These are phyloP conservation scores for Jimgerdemannia flammicorona DNA, from an alignment of 192 early-diverging fungal genomes.

Conservation along the genomic window DNA sequence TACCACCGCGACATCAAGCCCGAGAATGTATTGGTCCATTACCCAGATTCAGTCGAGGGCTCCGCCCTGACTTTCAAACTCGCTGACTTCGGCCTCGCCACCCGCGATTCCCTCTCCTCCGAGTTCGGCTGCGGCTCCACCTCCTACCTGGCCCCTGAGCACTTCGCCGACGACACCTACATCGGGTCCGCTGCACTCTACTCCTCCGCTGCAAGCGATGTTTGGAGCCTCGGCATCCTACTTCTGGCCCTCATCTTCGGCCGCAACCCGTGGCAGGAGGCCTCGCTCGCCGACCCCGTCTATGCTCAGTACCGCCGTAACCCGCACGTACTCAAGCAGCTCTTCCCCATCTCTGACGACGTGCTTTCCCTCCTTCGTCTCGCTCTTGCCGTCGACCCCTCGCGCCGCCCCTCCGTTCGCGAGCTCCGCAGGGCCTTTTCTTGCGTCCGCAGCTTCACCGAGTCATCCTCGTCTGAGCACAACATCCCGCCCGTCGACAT, in stretches of 20 bases:
- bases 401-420: constrained; percentile 31
- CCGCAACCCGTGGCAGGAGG: constrained; percentile 77
- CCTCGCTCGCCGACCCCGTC: constrained; percentile 40
- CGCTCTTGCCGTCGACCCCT: constrained; percentile 41
- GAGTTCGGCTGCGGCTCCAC: constrained; percentile 88
- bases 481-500: constrained; percentile 19
- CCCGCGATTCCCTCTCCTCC: constrained; percentile 61
- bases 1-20: constrained; percentile 95
- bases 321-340: constrained; percentile 42
- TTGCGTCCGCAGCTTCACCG: constrained; percentile 8
- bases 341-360: constrained; percentile 49
- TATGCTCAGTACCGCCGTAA: constrained; percentile 48
- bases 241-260: constrained; percentile 74
- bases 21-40: constrained; percentile 75
- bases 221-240: constrained; percentile 78
- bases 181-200: constrained; percentile 31
- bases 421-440: constrained; percentile 22
- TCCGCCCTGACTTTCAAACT: constrained; percentile 49
- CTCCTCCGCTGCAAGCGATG: constrained; percentile 62
- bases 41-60: constrained; percentile 14
- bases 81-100: constrained; percentile 91
- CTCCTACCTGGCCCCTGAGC: constrained; percentile 85
- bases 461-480: constrained; percentile 9
- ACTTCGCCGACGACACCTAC: constrained; percentile 30
- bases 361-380: constrained; percentile 37